Evolutionary conservation across 1,284 basidiomycete genomes (phyloP).

Genomic region (Apiotrichum domesticum): DNA sequence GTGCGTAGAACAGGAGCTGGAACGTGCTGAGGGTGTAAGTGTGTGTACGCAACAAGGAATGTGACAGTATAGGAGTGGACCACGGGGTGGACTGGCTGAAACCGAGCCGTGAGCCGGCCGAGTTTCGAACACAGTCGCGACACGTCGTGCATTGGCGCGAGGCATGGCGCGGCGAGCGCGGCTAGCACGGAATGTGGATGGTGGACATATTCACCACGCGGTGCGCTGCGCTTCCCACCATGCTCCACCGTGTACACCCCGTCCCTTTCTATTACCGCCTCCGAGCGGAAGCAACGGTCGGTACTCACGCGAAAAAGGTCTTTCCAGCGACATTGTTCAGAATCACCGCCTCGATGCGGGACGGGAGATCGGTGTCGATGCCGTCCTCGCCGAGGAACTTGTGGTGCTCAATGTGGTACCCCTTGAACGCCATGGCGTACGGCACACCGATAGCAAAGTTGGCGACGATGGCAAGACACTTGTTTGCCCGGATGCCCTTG

Average conservation of each 20-base stretch:
- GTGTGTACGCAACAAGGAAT: not conserved
- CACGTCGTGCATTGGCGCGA: not conserved
- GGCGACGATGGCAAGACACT: constrained; percentile 78
- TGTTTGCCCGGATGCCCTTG: constrained; percentile 74
- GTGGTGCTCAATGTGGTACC: constrained; percentile 91
- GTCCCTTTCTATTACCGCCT: no score
- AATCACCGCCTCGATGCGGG: constrained; percentile 71
- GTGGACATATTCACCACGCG: no score
- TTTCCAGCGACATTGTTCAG: constrained; percentile 96
- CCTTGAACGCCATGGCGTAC: constrained; percentile 94
- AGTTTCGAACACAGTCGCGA: no score
- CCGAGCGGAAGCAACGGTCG: not conserved
- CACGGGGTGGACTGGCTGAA: no score
- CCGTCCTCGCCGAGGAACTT: constrained; percentile 89
- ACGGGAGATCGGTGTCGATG: constrained; percentile 85
- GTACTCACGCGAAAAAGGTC: constrained; percentile 83
- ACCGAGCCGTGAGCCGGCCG: no score
- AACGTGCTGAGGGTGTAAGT: constrained; percentile 62
- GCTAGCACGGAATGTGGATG: no score
- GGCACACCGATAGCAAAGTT: constrained; percentile 92
- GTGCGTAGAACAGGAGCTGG: constrained; percentile 96
- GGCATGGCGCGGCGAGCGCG: not conserved
- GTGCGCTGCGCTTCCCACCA: no score
- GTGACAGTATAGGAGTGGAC: no score
- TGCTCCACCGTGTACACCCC: no score